Evolutionary conservation across 2,329 filamentous ascomycete species (phyloP).

Genomic region (Fonsecaea multimorphosa): DNA sequence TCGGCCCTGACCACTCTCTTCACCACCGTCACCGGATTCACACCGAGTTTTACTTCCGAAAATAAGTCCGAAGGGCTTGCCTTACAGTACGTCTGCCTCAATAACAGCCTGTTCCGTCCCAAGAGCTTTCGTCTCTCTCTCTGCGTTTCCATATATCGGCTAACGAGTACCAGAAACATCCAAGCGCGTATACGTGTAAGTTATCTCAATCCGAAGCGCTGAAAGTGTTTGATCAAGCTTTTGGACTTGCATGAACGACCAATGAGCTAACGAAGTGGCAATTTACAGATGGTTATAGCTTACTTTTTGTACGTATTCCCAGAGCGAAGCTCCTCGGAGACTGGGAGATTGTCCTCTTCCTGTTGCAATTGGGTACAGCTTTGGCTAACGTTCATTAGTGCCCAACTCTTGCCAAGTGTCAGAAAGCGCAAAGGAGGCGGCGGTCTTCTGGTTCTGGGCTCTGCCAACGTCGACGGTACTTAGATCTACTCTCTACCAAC

Average conservation of each 20-base stretch:
- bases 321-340: neutral
- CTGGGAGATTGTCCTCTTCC: neutral
- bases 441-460: slow-evolving; percentile 28
- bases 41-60: neutral
- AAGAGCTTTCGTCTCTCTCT: no score
- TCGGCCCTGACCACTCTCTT: slow-evolving; percentile 41
- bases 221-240: neutral
- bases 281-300: neutral
- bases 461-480: slow-evolving; percentile 65
- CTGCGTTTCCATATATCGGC: neutral
- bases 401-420: slow-evolving; percentile 4
- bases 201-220: neutral
- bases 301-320: neutral
- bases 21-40: slow-evolving; percentile 5
- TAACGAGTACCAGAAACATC: neutral
- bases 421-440: slow-evolving; percentile 30
- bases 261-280: neutral
- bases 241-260: neutral
- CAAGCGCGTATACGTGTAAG: neutral
- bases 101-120: neutral
- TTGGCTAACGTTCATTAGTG: neutral
- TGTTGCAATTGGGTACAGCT: neutral
- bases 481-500: slow-evolving; percentile 44
- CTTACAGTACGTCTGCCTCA: neutral
- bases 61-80: neutral